phyloP scores from a whole-genome alignment of 2,329 filamentous ascomycete genomes.

The Diaporthe nobilis region DNA sequence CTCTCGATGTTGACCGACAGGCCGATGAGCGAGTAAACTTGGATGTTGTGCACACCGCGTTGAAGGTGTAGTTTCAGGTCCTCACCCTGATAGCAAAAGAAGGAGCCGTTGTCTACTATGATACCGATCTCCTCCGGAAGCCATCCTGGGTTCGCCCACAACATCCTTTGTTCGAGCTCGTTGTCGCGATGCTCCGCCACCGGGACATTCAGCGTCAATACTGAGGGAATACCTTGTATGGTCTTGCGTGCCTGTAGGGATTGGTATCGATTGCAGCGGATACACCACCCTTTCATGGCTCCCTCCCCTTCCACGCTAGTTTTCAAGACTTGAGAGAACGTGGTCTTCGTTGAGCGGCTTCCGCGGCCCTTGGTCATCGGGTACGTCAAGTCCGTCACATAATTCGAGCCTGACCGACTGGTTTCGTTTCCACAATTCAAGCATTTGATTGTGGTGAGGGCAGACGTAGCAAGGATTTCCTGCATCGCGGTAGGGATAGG shows the following conservation, averaged over 20 bases:
- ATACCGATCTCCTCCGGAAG: slow-evolving; percentile 95
- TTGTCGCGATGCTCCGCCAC: slow-evolving; percentile 60
- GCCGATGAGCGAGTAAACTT: slow-evolving; percentile 92
- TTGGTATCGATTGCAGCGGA: slow-evolving; percentile 91
- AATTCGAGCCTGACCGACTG: slow-evolving; percentile 81
- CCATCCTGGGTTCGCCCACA: slow-evolving; percentile 94
- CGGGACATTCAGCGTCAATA: slow-evolving; percentile 91
- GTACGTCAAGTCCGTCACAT: slow-evolving; percentile 90
- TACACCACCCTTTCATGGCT: slow-evolving; percentile 93
- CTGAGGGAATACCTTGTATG: slow-evolving; percentile 83
- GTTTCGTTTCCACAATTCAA: slow-evolving; percentile 91
- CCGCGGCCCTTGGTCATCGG: slow-evolving; percentile 68
- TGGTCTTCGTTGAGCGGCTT: slow-evolving; percentile 68
- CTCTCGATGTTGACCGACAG: slow-evolving; percentile 92
- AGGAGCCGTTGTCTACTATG: slow-evolving; percentile 89
- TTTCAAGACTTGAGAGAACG: slow-evolving; percentile 93
- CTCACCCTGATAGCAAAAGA: slow-evolving; percentile 95
- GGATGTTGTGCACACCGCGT: slow-evolving; percentile 83
- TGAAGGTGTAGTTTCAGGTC: slow-evolving; percentile 86
- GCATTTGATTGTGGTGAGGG: slow-evolving; percentile 83
- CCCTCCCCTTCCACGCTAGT: slow-evolving; percentile 91
- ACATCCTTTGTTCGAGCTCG: slow-evolving; percentile 78
- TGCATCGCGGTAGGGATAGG: slow-evolving; percentile 77
- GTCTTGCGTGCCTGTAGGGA: slow-evolving; percentile 87
- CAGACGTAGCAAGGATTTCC: slow-evolving; percentile 80